A percentile compares a stretch with the other conserved stretches of the same genome.
Conservation (phyloP, 768 basidiomycete species). For the Podaxis sp. region DNA sequence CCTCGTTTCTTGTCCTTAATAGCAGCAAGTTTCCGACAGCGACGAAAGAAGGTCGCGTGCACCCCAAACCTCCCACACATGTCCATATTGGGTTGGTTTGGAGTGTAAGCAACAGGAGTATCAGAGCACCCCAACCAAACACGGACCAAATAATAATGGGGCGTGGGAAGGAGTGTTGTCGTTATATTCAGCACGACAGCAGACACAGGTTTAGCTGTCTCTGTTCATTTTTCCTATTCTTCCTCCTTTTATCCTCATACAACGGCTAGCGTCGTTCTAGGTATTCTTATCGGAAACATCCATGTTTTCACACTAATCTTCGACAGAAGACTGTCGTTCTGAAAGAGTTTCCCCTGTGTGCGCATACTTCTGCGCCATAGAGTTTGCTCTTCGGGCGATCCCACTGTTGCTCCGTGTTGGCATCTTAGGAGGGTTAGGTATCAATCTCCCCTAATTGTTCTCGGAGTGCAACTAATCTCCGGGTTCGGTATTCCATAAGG, state of each 20-base stretch:
- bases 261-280: slow-evolving; percentile 9
- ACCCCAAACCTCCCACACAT: not conserved
- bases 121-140: not conserved
- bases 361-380: not conserved
- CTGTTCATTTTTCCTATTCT: not conserved
- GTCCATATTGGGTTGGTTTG: not conserved
- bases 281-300: slow-evolving; percentile 5
- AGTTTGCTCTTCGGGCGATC: slow-evolving; percentile 8
- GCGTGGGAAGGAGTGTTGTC: slow-evolving; percentile 5
- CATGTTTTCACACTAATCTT: slow-evolving; percentile 7
- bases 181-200: slow-evolving; percentile 1
- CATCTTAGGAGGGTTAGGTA: not conserved
- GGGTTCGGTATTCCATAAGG: not conserved
- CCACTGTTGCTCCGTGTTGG: not conserved
- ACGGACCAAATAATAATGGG: not conserved
- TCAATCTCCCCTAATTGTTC: not conserved
- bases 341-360: not conserved
- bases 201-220: not conserved
- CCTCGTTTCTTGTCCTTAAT: not conserved
- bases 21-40: not conserved
- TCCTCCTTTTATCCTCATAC: not conserved
- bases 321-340: slow-evolving; percentile 5
- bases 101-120: not conserved
- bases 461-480: not conserved
- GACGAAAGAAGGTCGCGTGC: slow-evolving; percentile 3